A percentile compares a stretch with the other conserved stretches of the same genome.
Evolutionary conservation across 2,329 filamentous ascomycete species (phyloP).

Genomic region (Exserohilum turcica): DNA sequence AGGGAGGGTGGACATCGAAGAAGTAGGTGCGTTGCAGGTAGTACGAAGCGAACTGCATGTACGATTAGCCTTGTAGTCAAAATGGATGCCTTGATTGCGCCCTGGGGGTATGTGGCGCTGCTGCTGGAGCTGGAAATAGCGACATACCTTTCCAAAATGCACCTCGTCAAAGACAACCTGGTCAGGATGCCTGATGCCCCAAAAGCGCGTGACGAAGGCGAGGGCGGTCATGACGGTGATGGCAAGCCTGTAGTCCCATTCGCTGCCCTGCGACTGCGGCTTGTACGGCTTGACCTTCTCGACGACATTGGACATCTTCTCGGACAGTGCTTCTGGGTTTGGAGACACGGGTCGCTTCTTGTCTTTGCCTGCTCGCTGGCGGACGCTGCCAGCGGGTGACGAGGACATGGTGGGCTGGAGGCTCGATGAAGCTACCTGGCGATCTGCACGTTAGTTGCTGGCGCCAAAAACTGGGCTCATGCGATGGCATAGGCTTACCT

Average conservation of each 20-base stretch:
- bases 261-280: conserved; percentile 54
- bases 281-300: conserved; percentile 44
- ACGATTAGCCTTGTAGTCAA: conserved; percentile 24
- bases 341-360: conserved; percentile 47
- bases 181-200: conserved; percentile 91
- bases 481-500: conserved; percentile 26
- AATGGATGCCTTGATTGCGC: background rate
- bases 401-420: conserved; percentile 45
- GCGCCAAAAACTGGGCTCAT: background rate
- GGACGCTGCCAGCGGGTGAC: conserved; percentile 44
- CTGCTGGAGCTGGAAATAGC: background rate
- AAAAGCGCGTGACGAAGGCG: conserved; percentile 92
- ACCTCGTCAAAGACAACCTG: conserved; percentile 99
- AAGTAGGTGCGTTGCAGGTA: conserved; percentile 98
- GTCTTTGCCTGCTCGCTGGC: conserved; percentile 47
- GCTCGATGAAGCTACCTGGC: conserved; percentile 36
- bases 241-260: conserved; percentile 84
- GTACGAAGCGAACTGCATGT: conserved; percentile 60
- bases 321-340: conserved; percentile 37
- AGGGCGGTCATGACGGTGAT: conserved; percentile 77
- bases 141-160: conserved; percentile 93
- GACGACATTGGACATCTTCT: conserved; percentile 36
- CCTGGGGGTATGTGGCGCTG: background rate
- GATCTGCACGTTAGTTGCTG: conserved; percentile 19
- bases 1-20: conserved; percentile 98